Percentiles rank a stretch among this genome's conserved stretches.
Conservation (phyloP, 352 stramenopile genomes). For the Globisporangium abappressorium region DNA sequence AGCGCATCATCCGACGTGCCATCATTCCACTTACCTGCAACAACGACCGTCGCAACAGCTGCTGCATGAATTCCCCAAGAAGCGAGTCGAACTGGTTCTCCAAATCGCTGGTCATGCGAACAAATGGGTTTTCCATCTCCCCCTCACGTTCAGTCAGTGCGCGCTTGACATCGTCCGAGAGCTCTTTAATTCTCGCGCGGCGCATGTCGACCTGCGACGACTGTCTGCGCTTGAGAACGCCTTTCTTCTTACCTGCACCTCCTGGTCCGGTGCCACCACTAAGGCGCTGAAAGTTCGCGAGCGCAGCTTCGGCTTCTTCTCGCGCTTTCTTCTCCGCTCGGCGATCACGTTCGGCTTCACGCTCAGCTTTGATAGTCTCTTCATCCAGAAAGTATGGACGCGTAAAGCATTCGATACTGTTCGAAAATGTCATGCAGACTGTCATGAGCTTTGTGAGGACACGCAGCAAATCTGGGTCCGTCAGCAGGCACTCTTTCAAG, state of each 20-base stretch:
- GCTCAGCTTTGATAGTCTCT: constrained; percentile 82
- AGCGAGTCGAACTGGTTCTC: constrained; percentile 88
- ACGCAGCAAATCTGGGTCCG: constrained; percentile 92
- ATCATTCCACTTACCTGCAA: constrained; percentile 50
- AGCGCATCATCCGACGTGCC: not conserved
- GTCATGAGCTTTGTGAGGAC: constrained; percentile 96
- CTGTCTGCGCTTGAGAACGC: constrained; percentile 51
- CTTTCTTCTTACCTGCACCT: constrained; percentile 48
- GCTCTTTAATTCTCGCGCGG: constrained; percentile 71
- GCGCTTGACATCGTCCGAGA: constrained; percentile 76
- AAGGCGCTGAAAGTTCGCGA: constrained; percentile 52
- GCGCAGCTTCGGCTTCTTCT: constrained; percentile 72
- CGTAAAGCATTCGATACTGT: constrained; percentile 92
- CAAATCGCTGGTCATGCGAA: constrained; percentile 71
- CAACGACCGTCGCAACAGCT: constrained; percentile 77
- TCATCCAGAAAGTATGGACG: constrained; percentile 80
- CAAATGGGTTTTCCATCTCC: constrained; percentile 70
- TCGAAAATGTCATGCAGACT: constrained; percentile 94
- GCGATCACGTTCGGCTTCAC: constrained; percentile 70
- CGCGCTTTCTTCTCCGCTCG: constrained; percentile 77
- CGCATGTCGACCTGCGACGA: constrained; percentile 80
- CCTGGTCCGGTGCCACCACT: constrained; percentile 14
- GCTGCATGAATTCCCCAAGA: constrained; percentile 86
- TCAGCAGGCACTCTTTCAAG: constrained; percentile 97
- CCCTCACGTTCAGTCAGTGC: constrained; percentile 66